These are phyloP conservation scores for Claviceps lovelessii DNA, from an alignment of 2,329 filamentous ascomycete genomes.

Conservation along the genomic window DNA sequence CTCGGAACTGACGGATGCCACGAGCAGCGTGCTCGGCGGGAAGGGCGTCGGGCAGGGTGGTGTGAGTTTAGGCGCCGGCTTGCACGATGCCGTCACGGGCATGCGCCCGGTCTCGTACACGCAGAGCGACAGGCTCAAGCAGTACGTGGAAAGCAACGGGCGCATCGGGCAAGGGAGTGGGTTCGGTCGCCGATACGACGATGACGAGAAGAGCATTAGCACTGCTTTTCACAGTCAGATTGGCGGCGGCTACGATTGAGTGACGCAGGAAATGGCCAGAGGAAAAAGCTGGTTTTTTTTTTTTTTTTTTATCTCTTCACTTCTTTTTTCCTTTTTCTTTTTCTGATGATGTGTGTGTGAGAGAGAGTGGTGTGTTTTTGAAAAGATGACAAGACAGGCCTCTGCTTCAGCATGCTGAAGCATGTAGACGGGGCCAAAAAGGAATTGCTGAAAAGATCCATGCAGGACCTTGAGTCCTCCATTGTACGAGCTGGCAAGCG, in stretches of 20 bases:
- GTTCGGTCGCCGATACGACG: conserved; percentile 62
- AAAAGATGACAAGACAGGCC: not conserved
- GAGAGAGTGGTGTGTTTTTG: not conserved
- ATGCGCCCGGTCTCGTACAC: conserved; percentile 45
- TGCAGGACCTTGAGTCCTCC: not conserved
- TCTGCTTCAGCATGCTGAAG: not conserved
- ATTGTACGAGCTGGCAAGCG: not conserved
- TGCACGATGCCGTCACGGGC: conserved; percentile 60
- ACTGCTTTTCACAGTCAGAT: conserved; percentile 95
- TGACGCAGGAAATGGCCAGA: conserved; percentile 2
- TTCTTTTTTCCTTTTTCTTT: not conserved
- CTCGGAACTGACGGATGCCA: conserved; percentile 77
- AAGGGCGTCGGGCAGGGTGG: conserved; percentile 71
- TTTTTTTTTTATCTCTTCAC: not conserved
- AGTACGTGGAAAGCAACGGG: conserved; percentile 78
- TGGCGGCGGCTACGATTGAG: conserved; percentile 46
- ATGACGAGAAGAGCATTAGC: conserved; percentile 90
- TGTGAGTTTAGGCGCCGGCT: conserved; percentile 69
- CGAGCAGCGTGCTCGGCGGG: conserved; percentile 60
- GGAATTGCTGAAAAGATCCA: not conserved
- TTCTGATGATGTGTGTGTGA: not conserved
- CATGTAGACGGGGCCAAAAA: not conserved
- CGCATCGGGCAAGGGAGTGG: conserved; percentile 53
- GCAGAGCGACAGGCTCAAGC: conserved; percentile 66
- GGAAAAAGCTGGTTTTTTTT: too few relatives aligned